Evolutionary conservation across 768 basidiomycete species (phyloP), one percentile per base, ranked within the genome.

Genomic region (Tylopilus sp.): DNA sequence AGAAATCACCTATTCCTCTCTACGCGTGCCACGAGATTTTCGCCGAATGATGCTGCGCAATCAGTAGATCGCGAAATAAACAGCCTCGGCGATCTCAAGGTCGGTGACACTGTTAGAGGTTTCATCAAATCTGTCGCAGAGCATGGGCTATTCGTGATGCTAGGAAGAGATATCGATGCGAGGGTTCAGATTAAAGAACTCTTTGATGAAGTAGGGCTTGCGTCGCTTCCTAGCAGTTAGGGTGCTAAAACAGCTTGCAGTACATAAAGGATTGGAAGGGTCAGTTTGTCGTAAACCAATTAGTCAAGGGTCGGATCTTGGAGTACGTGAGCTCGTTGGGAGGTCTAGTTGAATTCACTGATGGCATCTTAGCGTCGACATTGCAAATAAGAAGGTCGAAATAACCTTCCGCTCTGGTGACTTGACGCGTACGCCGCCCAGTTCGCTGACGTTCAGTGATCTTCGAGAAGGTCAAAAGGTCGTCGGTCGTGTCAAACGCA

Each of bases 231-330:
- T 11, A 12, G 19, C 4, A 11, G 12, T 19, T 14, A 3, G 44
- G 26, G 34, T 50, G 16, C 58, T 68, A 62, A 56, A 38, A 40
- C 8, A 34, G 41, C 55, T 21, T 22, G 37, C 60, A 97, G 92
- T 98, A 82, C 70, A 82, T 98, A 63, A 97, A 98, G 71, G 95
- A 98, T 36, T 99, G 96, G 96, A 88, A 95, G 72, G 74, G 78
- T 25, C 81, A 78, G 21, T 98, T 98, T 69, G 72, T 79, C 56
- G 72, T 79, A 36, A 85, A 90, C 61, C 92, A 98, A 62, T 68
- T 98, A 3, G 92, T 97, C 13, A 87, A 85, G 58, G 96, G 95
- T 45, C 83, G 89, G 47, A 82, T 98, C 63, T 70, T 90, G 34
- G 86, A 81, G 89, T 92, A 62, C n/a, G 72, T 60, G 42, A 36